These are phyloP conservation scores for Thielaviopsis populi DNA, from an alignment of 2,329 filamentous ascomycete genomes.

Conservation along the genomic window DNA sequence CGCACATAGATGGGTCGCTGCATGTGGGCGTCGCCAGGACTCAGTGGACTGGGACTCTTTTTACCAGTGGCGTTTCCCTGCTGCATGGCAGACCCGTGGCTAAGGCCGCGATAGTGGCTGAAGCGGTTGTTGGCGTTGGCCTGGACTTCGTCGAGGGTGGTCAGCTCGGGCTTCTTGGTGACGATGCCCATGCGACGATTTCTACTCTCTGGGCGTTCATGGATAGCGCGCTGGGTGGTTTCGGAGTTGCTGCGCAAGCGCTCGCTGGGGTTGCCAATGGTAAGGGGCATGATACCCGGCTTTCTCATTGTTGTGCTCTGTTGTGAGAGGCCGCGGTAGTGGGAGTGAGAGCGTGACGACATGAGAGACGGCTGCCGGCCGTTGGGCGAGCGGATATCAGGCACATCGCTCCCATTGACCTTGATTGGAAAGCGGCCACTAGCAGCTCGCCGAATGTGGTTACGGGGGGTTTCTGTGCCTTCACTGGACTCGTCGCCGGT, in stretches of 20 bases:
- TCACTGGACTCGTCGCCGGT: conserved; percentile 53
- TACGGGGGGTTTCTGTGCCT: conserved; percentile 63
- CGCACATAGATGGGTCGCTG: conserved; percentile 49
- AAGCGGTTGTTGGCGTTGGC: conserved; percentile 42
- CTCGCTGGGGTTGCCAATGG: conserved; percentile 55
- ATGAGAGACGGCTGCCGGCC: conserved; percentile 48
- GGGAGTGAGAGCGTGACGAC: conserved; percentile 51
- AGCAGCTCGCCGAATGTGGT: conserved; percentile 45
- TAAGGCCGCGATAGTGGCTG: conserved; percentile 51
- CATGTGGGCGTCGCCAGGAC: conserved; percentile 41
- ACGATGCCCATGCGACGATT: conserved; percentile 50
- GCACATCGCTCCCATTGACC: conserved; percentile 57
- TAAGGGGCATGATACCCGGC: conserved; percentile 49
- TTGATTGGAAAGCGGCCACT: conserved; percentile 55
- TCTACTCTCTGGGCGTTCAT: conserved; percentile 38
- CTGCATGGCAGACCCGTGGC: conserved; percentile 54
- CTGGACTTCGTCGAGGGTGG: conserved; percentile 47
- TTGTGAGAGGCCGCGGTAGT: conserved; percentile 61
- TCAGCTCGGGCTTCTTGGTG: conserved; percentile 45
- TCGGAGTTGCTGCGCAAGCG: conserved; percentile 52
- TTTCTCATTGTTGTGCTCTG: conserved; percentile 50
- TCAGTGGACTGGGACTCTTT: conserved; percentile 39
- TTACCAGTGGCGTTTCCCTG: conserved; percentile 28
- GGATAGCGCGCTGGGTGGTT: conserved; percentile 33
- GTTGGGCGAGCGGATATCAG: conserved; percentile 54